phyloP scores from a whole-genome alignment of 169 alveolate species.

The Plasmodium vivax region DNA sequence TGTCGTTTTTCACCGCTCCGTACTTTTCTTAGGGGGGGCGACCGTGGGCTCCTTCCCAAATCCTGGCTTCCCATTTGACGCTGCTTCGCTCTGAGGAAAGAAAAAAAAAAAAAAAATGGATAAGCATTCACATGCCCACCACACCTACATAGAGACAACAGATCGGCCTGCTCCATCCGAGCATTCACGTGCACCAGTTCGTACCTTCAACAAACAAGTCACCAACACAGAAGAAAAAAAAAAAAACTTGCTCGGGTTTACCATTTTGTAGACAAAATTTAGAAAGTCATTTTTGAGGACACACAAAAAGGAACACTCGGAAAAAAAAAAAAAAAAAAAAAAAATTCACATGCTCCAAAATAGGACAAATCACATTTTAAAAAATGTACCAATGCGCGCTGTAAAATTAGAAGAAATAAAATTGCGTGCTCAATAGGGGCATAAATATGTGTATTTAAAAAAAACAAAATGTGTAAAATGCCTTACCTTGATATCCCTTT shows the following conservation, averaged over 20 bases:
- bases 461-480: neutral
- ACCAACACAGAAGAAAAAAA: slow-evolving; percentile 24
- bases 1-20: neutral
- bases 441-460: neutral
- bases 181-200: neutral
- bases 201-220: slow-evolving; percentile 15
- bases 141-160: neutral
- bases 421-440: neutral
- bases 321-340: too few relatives aligned
- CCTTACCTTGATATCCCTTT: slow-evolving; percentile 3
- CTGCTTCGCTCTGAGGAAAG: neutral
- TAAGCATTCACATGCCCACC: neutral
- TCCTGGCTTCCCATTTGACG: neutral
- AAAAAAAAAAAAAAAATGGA: neutral
- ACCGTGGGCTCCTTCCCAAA: neutral
- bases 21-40: neutral
- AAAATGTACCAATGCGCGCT: neutral
- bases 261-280: slow-evolving; percentile 46
- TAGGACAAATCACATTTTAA: neutral
- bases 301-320: neutral
- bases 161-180: neutral
- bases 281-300: slow-evolving; percentile 33
- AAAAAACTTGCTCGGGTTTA: slow-evolving; percentile 25
- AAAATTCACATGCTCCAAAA: slow-evolving; percentile 3
- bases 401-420: neutral